Evolutionary conservation across 164 flowering plant species (phyloP).

Genomic region (Macadamia tetraphylla): DNA sequence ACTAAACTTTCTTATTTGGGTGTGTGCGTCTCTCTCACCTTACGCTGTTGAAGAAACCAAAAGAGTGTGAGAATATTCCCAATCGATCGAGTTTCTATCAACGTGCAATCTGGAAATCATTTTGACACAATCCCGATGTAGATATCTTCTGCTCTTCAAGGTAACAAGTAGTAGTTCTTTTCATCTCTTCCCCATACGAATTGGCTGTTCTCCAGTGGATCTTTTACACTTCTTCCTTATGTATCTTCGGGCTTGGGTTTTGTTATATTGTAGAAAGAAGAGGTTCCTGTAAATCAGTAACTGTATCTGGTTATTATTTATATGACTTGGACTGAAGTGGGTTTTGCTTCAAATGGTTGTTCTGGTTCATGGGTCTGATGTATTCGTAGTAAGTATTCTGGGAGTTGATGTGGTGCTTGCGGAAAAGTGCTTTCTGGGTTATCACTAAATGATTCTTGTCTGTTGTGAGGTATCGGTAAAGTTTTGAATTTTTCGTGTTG

Average conservation of each 20-base stretch:
- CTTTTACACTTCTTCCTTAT: background rate
- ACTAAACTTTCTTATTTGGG: no score
- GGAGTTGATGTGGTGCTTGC: background rate
- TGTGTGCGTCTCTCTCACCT: no score
- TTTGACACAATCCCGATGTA: background rate
- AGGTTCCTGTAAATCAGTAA: constrained; percentile 11
- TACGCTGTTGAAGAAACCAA: no score
- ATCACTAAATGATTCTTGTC: no score
- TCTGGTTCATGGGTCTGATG: constrained; percentile 17
- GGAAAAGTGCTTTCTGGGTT: no score
- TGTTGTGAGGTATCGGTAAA: constrained; percentile 8
- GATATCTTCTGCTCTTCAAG: background rate
- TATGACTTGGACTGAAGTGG: constrained; percentile 14
- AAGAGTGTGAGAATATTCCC: no score
- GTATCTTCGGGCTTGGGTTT: constrained; percentile 14
- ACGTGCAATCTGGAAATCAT: background rate
- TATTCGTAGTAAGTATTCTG: constrained; percentile 8
- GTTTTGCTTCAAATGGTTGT: constrained; percentile 26
- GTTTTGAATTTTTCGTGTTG: constrained; percentile 26
- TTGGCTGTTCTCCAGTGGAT: background rate
- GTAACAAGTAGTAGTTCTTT: background rate
- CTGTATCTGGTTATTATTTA: constrained; percentile 21
- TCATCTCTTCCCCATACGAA: background rate
- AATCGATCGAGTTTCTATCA: no score
- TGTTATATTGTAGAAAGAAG: constrained; percentile 3